Conservation (phyloP, 805 yeast genomes). For the Yamadazyma scolyti region DNA sequence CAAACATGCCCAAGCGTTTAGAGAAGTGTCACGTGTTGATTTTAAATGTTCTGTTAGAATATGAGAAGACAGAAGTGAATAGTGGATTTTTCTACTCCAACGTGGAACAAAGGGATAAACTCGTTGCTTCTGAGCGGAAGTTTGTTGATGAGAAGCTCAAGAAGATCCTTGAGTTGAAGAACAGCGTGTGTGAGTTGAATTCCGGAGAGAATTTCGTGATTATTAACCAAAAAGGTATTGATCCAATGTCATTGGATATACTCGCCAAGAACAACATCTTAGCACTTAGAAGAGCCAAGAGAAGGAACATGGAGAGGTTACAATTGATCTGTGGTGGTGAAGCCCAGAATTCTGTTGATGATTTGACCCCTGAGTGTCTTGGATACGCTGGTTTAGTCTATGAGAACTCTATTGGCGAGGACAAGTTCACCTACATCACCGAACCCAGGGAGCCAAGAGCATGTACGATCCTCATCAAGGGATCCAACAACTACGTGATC, state of each 20-base stretch:
- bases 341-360: slow-evolving; percentile 97
- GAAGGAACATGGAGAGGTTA: slow-evolving; percentile 98
- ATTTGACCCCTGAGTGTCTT: slow-evolving; percentile 69
- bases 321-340: slow-evolving; percentile 96
- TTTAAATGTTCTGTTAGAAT: slow-evolving; percentile 90
- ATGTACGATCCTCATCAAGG: slow-evolving; percentile 88
- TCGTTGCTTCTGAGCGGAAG: slow-evolving; percentile 88
- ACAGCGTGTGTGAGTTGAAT: slow-evolving; percentile 80
- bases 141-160: slow-evolving; percentile 91
- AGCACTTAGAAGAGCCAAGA: slow-evolving; percentile 95
- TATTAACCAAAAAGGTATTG: slow-evolving; percentile 97
- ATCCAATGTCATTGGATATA: slow-evolving; percentile 94
- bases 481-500: slow-evolving; percentile 84
- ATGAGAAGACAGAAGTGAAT: slow-evolving; percentile 96
- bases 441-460: slow-evolving; percentile 87
- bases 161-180: slow-evolving; percentile 89
- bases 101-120: slow-evolving; percentile 94
- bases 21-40: slow-evolving; percentile 82
- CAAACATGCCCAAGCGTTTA: slow-evolving; percentile 93
- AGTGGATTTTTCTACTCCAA: slow-evolving; percentile 91
- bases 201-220: slow-evolving; percentile 80
- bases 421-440: slow-evolving; percentile 93
- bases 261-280: slow-evolving; percentile 89
- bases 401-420: slow-evolving; percentile 94
- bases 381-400: slow-evolving; percentile 90